Base-by-base conservation (phyloP, 208 protist genomes). In the Porcisia hertigi region DNA sequence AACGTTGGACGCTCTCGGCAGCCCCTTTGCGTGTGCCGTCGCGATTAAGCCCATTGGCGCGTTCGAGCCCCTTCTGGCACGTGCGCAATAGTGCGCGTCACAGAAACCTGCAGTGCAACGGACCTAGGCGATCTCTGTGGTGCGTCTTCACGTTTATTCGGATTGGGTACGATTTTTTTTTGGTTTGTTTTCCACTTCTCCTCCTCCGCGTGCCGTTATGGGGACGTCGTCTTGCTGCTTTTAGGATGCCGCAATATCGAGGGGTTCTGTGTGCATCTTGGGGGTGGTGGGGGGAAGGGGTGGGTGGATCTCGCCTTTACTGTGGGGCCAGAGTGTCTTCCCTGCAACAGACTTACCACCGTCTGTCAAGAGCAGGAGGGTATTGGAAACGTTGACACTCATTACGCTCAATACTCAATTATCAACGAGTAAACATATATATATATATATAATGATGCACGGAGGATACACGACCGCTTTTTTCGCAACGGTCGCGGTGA, bases 21-120 rank as follows among this genome's bases (percentile, higher is more conserved):
- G 88, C 69, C 93, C 93, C 4, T 90, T 89, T 52, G 83, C 94
- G 1, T 92, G 85, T 16, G 89, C 84, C 2, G 79, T 97, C 18
- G 93, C 93, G 0, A 84, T 84, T 14, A 80, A 82, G 57, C 69
- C 79, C 16, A 94, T 97, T 47, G 70, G 58, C 30, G 86, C 88
- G 6, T 97, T 94, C 76, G 93, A 97, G 43, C 88, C 93, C 2
- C 81, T 97, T 0, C 65, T 97, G 23, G 90, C 88, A 7, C 87
- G 90, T 47, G 73, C 86, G n/a, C 90, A 91, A 65, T 92, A 67
- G 63, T 20, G 25, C 39, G 41, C 20, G 18, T 57, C n/a, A 71
- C 12, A 71, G 25, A 43, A 49, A 23, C 25, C 2, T 16, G 18
- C 23, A 59, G 54, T 14, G 66, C 30, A 2, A 57, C 12, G 55